These are phyloP conservation scores for Cytospora leucostoma DNA, from an alignment of 2,329 filamentous ascomycete species.

Conservation along the genomic window DNA sequence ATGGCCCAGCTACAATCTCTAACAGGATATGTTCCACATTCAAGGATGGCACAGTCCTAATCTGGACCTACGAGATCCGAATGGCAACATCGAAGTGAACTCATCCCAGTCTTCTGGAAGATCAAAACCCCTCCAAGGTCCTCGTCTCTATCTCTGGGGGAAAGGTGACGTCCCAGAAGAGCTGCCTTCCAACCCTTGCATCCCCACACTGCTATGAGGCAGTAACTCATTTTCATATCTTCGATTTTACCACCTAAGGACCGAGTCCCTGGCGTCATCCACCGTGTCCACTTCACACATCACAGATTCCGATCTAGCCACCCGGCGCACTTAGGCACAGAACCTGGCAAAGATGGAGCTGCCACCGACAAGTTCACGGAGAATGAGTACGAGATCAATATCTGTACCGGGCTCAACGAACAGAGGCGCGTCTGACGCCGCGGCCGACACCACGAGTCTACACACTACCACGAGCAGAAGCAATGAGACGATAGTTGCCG, in stretches of 20 bases:
- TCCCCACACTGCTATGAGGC: background rate
- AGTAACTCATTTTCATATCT: background rate
- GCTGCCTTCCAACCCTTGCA: background rate
- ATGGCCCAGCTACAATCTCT: constrained; percentile 4
- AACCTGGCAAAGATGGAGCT: background rate
- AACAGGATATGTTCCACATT: constrained; percentile 3
- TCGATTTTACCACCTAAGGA: background rate
- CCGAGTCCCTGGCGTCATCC: background rate
- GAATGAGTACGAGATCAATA: constrained; percentile 9
- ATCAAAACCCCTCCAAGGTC: background rate
- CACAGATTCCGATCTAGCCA: background rate
- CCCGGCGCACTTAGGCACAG: background rate
- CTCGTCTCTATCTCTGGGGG: background rate
- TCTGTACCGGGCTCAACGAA: background rate
- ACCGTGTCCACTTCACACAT: background rate
- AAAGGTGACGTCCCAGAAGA: background rate
- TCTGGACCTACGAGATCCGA: background rate
- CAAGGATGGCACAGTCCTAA: constrained; percentile 1
- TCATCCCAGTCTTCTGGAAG: constrained; percentile 1
- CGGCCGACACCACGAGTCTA: constrained; percentile 4
- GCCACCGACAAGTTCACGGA: background rate
- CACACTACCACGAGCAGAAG: constrained; percentile 14
- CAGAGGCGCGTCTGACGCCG: background rate
- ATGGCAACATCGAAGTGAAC: background rate
- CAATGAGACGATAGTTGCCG: constrained; percentile 9